Conservation (phyloP, 2,329 filamentous ascomycete species). For the Colletotrichum magnum region DNA sequence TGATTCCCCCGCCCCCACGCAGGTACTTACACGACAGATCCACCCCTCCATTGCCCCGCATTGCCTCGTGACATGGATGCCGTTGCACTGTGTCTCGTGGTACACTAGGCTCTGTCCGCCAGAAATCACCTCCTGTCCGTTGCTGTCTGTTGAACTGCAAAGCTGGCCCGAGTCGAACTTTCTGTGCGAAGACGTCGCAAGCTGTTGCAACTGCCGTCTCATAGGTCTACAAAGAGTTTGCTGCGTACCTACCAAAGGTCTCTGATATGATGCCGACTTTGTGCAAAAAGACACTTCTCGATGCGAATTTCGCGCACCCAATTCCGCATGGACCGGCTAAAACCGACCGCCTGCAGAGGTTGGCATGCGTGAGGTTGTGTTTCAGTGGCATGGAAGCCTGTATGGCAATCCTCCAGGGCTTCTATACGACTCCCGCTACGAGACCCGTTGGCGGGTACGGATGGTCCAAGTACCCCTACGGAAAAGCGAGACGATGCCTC, state of each 20-base stretch:
- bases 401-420: neutral
- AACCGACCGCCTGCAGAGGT: neutral
- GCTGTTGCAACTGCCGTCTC: neutral
- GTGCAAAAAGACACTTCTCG: neutral
- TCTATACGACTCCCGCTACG: neutral
- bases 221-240: neutral
- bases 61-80: slow-evolving; percentile 15
- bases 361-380: neutral
- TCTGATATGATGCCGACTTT: neutral
- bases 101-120: neutral
- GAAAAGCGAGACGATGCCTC: neutral
- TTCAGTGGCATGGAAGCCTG: slow-evolving; percentile 5
- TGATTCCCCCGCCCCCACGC: slow-evolving; percentile 31
- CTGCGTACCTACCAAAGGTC: neutral
- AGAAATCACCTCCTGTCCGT: neutral
- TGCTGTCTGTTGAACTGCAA: slow-evolving; percentile 10
- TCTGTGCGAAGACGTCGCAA: neutral
- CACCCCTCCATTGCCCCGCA: slow-evolving; percentile 23
- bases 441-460: neutral
- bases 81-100: slow-evolving; percentile 1
- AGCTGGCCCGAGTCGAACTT: neutral
- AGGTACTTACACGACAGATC: neutral
- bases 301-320: neutral
- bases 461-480: neutral
- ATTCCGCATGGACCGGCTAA: slow-evolving; percentile 20